Evolutionary conservation across 495 filamentous ascomycete species (phyloP).

Genomic region (Antarctomyces pellizariae): DNA sequence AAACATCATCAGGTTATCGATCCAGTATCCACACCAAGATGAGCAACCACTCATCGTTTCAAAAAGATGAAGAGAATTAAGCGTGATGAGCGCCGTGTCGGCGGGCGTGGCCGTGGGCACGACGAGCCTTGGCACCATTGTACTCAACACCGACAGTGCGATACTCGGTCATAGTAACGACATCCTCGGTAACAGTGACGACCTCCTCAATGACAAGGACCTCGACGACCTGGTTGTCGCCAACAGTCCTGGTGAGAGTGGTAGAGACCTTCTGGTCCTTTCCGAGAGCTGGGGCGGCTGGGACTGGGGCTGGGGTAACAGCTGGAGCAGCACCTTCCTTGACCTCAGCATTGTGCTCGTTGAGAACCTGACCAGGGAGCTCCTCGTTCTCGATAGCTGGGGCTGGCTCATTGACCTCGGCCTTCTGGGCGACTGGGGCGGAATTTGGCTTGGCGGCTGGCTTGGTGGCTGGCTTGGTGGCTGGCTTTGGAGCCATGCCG

Average conservation of each 20-base stretch:
- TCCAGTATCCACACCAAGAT: too few relatives aligned
- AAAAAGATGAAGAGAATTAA: too few relatives aligned
- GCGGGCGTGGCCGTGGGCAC: too few relatives aligned
- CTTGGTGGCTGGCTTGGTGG: not conserved
- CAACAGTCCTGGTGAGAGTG: not conserved
- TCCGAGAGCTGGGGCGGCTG: constrained; percentile 1
- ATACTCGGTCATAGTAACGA: too few relatives aligned
- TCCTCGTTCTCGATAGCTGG: constrained; percentile 7
- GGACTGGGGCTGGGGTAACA: not conserved
- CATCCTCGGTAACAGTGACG: constrained; percentile 12
- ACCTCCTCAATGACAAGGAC: constrained; percentile 14
- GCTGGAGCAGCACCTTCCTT: constrained; percentile 2
- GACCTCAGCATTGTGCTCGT: constrained; percentile 2
- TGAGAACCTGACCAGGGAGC: constrained; percentile 9
- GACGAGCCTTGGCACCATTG: too few relatives aligned
- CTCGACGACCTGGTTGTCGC: constrained; percentile 11
- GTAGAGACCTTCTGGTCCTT: not conserved
- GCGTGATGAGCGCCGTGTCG: too few relatives aligned
- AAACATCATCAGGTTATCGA: too few relatives aligned
- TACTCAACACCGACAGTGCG: too few relatives aligned
- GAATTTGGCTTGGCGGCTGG: constrained; percentile 2
- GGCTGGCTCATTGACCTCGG: constrained; percentile 4
- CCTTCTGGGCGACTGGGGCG: constrained; percentile 1
- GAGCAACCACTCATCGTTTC: too few relatives aligned
- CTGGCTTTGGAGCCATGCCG: constrained; percentile 4